These are phyloP conservation scores for Penicillium sp. DNA, from an alignment of 2,329 filamentous ascomycete genomes.

Conservation along the genomic window DNA sequence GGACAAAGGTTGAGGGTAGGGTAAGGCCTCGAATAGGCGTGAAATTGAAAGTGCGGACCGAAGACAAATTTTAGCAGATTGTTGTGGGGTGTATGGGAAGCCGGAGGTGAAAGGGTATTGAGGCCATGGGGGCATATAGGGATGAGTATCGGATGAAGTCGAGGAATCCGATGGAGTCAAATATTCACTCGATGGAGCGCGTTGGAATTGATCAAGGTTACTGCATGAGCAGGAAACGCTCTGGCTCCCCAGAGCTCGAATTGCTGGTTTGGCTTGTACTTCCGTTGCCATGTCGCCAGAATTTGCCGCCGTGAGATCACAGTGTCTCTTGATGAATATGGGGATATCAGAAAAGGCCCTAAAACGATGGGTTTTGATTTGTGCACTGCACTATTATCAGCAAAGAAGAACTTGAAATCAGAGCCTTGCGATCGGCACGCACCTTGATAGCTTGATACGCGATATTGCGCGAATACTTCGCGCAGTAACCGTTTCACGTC, in stretches of 20 bases:
- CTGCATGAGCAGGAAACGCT: constrained; percentile 30
- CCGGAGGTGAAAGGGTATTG: constrained; percentile 28
- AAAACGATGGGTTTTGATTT: constrained; percentile 44
- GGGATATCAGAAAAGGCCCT: constrained; percentile 43
- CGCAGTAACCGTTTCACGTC: constrained; percentile 33
- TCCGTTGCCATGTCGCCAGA: constrained; percentile 9
- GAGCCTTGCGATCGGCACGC: neutral
- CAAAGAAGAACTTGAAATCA: neutral
- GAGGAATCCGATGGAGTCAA: constrained; percentile 31
- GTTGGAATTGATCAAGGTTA: constrained; percentile 27
- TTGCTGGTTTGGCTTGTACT: constrained; percentile 8
- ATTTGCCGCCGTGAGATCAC: constrained; percentile 36
- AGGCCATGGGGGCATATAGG: constrained; percentile 23
- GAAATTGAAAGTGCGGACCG: constrained; percentile 37
- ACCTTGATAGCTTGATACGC: constrained; percentile 42
- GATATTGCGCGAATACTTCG: constrained; percentile 38
- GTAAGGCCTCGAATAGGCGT: constrained; percentile 36
- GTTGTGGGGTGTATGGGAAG: constrained; percentile 38
- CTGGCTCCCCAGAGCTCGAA: constrained; percentile 18
- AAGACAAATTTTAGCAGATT: constrained; percentile 40
- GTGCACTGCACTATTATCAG: constrained; percentile 28
- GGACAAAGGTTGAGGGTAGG: constrained; percentile 30
- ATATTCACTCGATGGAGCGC: constrained; percentile 26
- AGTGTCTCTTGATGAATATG: constrained; percentile 42
- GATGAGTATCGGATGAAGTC: constrained; percentile 25